Evolutionary conservation across 163 green algal genomes (phyloP).

Genomic region (Volvox carteri): DNA sequence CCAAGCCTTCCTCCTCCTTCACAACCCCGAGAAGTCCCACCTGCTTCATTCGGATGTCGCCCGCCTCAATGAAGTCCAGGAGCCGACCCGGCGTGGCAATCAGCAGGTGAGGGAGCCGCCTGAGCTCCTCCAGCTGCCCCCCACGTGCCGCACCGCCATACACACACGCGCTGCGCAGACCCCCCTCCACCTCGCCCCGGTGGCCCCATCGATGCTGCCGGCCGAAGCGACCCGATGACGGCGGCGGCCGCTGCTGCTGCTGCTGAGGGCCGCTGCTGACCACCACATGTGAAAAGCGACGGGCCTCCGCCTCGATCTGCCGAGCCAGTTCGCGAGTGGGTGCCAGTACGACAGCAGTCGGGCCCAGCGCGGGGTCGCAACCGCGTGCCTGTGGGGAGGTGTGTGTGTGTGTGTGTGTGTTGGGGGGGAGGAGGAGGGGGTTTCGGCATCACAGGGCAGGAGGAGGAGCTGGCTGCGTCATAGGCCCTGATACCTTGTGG

Average conservation of each 20-base stretch:
- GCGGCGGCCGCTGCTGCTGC: background rate
- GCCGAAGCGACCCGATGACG: background rate
- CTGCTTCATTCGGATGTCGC: constrained; percentile 61
- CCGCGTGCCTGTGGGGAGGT: constrained; percentile 6
- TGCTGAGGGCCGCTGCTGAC: background rate
- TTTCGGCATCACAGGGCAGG: too few relatives aligned
- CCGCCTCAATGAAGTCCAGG: constrained; percentile 87
- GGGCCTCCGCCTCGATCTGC: constrained; percentile 65
- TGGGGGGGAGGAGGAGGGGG: too few relatives aligned
- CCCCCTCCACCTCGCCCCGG: background rate
- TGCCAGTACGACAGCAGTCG: constrained; percentile 85
- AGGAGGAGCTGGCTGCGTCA: too few relatives aligned
- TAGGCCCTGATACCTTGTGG: too few relatives aligned
- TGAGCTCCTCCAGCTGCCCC: constrained; percentile 69
- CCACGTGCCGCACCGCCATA: constrained; percentile 79
- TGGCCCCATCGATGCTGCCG: background rate
- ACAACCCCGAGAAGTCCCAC: too few relatives aligned
- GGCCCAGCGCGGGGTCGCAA: constrained; percentile 65
- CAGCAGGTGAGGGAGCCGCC: constrained; percentile 80
- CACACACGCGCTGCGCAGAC: constrained; percentile 68
- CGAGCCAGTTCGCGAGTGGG: constrained; percentile 88
- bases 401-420: too few relatives aligned
- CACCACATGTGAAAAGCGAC: background rate
- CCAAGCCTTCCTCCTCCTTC: background rate
- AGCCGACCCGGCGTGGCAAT: constrained; percentile 93